Percentiles rank a stretch among this genome's conserved stretches.
phyloP scores from a whole-genome alignment of 805 yeast species.

The Zygoascus biomembranicola region DNA sequence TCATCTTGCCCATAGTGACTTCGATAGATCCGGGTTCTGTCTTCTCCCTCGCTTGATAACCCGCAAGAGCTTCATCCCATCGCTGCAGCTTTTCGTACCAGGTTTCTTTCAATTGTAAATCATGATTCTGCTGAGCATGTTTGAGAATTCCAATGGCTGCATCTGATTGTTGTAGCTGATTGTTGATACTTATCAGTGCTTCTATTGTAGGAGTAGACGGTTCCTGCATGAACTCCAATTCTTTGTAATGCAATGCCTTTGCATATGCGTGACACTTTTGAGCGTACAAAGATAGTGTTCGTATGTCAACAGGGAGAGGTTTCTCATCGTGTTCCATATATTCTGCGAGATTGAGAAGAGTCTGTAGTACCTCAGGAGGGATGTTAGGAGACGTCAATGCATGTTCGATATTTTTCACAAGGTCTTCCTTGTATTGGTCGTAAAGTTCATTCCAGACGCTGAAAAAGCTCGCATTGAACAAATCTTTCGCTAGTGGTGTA shows the following conservation, averaged over 20 bases:
- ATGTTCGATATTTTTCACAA: conserved; percentile 73
- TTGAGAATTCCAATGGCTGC: conserved; percentile 96
- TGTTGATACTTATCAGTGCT: conserved; percentile 83
- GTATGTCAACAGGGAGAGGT: conserved; percentile 83
- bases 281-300: conserved; percentile 85
- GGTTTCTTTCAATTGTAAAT: conserved; percentile 82
- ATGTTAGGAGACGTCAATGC: conserved; percentile 86
- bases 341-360: conserved; percentile 81
- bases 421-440: conserved; percentile 81
- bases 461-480: conserved; percentile 91
- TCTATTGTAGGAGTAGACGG: conserved; percentile 90
- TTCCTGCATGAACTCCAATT: conserved; percentile 86
- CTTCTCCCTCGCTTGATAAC: conserved; percentile 71
- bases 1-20: conserved; percentile 94
- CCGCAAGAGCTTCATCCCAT: conserved; percentile 96
- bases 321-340: conserved; percentile 97
- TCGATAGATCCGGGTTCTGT: conserved; percentile 58
- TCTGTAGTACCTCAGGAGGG: conserved; percentile 93
- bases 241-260: conserved; percentile 92
- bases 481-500: conserved; percentile 78
- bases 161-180: conserved; percentile 91
- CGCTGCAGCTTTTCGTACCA: conserved; percentile 96
- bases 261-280: conserved; percentile 96
- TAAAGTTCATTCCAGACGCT: conserved; percentile 92
- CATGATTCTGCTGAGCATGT: conserved; percentile 53